phyloP scores from a whole-genome alignment of 441 rosid genomes.

The Euphorbia celastroides region DNA sequence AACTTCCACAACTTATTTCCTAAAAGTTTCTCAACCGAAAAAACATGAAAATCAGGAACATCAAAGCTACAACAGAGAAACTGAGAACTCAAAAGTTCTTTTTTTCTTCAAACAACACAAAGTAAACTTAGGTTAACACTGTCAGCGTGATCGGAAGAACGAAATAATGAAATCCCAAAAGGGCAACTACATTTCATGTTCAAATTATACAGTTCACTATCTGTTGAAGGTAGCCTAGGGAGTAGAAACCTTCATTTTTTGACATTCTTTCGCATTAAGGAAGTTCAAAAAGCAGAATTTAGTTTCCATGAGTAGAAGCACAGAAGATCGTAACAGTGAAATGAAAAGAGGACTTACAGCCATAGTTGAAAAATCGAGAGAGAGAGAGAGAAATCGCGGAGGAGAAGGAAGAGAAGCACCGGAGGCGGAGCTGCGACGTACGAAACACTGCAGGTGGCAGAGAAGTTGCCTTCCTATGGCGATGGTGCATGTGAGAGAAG shows the following conservation, averaged over 20 bases:
- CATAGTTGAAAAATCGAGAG: not conserved
- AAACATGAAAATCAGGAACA: not conserved
- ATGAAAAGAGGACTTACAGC: not conserved
- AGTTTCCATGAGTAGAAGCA: not conserved
- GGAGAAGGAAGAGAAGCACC: not conserved
- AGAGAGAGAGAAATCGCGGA: not conserved
- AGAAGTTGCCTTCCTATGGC: too few species aligned
- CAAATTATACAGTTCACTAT: not conserved
- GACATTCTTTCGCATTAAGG: not conserved
- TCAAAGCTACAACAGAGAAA: not conserved
- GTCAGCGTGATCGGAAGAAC: not conserved
- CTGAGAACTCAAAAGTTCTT: not conserved
- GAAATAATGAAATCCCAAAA: not conserved
- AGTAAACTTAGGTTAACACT: not conserved
- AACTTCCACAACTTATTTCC: not conserved
- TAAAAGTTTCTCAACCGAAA: not conserved
- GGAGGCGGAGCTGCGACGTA: not conserved
- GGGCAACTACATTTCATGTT: not conserved
- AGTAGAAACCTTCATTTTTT: not conserved
- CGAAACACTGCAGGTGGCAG: not conserved
- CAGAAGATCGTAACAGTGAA: not conserved
- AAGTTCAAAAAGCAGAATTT: not conserved
- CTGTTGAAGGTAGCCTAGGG: not conserved
- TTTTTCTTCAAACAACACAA: not conserved
- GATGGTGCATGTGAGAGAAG: too few species aligned